A percentile compares a stretch with the other conserved stretches of the same genome.
These are phyloP conservation scores for Colletotrichum salicis DNA, from an alignment of 2,329 filamentous ascomycete genomes.

Conservation along the genomic window DNA sequence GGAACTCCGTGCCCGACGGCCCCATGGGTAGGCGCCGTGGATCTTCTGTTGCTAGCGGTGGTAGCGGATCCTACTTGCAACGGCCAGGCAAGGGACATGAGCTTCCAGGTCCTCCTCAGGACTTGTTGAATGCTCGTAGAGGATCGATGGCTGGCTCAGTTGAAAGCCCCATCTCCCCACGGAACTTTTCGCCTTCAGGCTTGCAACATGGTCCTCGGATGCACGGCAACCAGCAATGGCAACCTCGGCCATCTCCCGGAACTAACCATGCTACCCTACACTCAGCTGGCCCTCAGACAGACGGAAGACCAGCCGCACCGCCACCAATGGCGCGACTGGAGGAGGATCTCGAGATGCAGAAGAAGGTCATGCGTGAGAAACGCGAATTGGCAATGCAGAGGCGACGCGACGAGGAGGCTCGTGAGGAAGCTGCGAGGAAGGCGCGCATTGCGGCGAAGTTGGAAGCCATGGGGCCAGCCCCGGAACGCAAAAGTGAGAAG, in stretches of 20 bases:
- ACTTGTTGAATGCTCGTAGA: slow-evolving; percentile 57
- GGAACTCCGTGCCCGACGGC: slow-evolving; percentile 70
- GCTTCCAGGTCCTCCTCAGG: slow-evolving; percentile 52
- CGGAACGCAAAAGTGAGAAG: slow-evolving; percentile 68
- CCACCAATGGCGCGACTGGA: slow-evolving; percentile 50
- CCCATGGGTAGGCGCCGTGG: slow-evolving; percentile 81
- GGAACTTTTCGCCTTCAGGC: slow-evolving; percentile 52
- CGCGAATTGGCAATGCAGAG: slow-evolving; percentile 76
- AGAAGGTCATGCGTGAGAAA: slow-evolving; percentile 78
- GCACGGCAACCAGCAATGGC: slow-evolving; percentile 33
- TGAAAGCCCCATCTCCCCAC: slow-evolving; percentile 62
- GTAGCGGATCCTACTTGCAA: slow-evolving; percentile 76
- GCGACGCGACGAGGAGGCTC: slow-evolving; percentile 73
- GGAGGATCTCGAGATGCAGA: slow-evolving; percentile 71
- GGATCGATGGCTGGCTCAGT: slow-evolving; percentile 61
- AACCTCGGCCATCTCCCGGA: slow-evolving; percentile 55
- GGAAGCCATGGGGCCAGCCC: slow-evolving; percentile 73
- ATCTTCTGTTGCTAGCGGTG: slow-evolving; percentile 91
- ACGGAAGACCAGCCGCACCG: slow-evolving; percentile 43
- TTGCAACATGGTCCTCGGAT: slow-evolving; percentile 44
- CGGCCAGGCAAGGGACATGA: slow-evolving; percentile 61
- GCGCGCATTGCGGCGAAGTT: slow-evolving; percentile 79
- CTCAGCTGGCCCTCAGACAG: slow-evolving; percentile 44
- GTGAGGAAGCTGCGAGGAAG: slow-evolving; percentile 76
- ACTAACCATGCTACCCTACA: slow-evolving; percentile 53